Percentiles rank a stretch among this genome's conserved stretches.
Conservation (phyloP, 345 rosid genomes). For the Gossypium ekmanianum region DNA sequence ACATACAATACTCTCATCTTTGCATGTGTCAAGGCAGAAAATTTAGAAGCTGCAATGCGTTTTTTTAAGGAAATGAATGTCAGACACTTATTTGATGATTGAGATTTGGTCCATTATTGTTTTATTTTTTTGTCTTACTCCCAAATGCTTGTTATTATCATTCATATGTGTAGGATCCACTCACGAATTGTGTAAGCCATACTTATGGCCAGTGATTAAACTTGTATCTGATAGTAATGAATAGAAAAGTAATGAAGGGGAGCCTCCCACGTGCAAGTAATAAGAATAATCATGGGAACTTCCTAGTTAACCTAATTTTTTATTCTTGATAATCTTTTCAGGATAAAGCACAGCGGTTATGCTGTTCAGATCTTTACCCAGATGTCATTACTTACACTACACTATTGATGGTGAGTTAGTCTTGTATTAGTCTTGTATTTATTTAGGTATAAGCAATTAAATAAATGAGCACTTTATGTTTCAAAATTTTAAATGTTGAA, state of each 20-base stretch:
- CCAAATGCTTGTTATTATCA: not conserved
- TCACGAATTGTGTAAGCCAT: not conserved
- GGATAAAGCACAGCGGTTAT: slow-evolving; percentile 43
- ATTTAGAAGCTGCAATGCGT: slow-evolving; percentile 56
- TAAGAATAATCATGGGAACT: slow-evolving; percentile 27
- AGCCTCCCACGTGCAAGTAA: slow-evolving; percentile 36
- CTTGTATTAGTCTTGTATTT: slow-evolving; percentile 8
- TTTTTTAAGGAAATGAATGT: slow-evolving; percentile 80
- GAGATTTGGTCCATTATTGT: not conserved
- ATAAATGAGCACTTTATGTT: not conserved
- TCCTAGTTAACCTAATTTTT: slow-evolving; percentile 17
- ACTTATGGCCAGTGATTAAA: not conserved
- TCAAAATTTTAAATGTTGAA: not conserved
- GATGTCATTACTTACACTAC: slow-evolving; percentile 64
- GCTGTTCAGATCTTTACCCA: slow-evolving; percentile 36
- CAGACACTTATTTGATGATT: slow-evolving; percentile 34
- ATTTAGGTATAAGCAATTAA: slow-evolving; percentile 6
- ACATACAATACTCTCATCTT: slow-evolving; percentile 63
- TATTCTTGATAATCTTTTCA: slow-evolving; percentile 24
- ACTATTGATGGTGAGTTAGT: slow-evolving; percentile 49
- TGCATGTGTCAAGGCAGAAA: slow-evolving; percentile 48
- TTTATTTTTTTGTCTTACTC: not conserved
- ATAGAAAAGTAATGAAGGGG: not conserved
- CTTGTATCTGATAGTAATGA: not conserved
- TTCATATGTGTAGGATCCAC: not conserved